These are phyloP conservation scores for Penstemon davidsonii DNA, from an alignment of 257 asterid genomes.

Conservation along the genomic window DNA sequence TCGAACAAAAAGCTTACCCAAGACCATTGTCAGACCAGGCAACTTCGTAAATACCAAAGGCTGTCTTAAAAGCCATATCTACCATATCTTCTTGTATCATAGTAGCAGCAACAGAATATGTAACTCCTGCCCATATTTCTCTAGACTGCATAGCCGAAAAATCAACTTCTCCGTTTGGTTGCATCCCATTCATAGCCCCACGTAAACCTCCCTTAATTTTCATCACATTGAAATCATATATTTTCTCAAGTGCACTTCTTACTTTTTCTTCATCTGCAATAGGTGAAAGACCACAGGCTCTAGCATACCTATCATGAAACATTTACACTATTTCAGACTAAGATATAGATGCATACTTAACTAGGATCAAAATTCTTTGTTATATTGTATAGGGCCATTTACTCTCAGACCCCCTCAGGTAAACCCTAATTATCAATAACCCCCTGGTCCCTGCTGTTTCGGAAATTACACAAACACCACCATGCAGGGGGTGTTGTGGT, in stretches of 20 bases:
- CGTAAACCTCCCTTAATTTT: constrained; percentile 54
- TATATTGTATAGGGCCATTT: too few species aligned
- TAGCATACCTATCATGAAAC: constrained; percentile 51
- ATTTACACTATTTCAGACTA: not conserved
- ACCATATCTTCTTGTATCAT: constrained; percentile 68
- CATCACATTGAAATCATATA: constrained; percentile 61
- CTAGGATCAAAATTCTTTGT: too few species aligned
- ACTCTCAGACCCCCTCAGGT: too few species aligned
- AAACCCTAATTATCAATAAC: too few species aligned
- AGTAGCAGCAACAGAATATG: constrained; percentile 71
- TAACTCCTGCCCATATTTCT: constrained; percentile 79
- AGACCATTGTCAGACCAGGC: constrained; percentile 45
- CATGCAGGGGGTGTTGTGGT: too few species aligned
- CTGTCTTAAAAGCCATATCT: constrained; percentile 64
- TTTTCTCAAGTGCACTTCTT: constrained; percentile 48
- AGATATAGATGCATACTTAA: too few species aligned
- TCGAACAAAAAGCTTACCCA: constrained; percentile 26
- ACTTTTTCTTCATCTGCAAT: constrained; percentile 63
- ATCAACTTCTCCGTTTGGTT: constrained; percentile 65
- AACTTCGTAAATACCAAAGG: constrained; percentile 56
- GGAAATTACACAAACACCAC: too few species aligned
- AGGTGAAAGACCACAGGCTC: constrained; percentile 70
- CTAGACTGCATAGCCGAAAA: constrained; percentile 61
- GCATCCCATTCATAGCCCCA: constrained; percentile 82
- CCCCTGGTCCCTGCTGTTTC: too few species aligned